Evolutionary conservation across 139 green algal species (phyloP).

Genomic region (Coelastrella sp.): DNA sequence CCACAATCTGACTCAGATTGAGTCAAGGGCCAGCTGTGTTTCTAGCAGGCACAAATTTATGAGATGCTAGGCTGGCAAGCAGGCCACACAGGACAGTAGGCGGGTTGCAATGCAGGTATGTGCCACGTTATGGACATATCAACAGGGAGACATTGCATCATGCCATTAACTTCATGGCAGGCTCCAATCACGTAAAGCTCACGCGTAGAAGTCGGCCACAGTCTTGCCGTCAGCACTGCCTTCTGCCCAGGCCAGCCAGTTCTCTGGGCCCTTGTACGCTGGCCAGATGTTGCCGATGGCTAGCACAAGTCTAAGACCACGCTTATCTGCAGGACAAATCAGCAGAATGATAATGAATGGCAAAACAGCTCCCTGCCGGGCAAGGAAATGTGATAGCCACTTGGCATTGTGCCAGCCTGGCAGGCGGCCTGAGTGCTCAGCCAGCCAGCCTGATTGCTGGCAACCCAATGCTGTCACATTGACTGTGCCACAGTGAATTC

Average conservation of each 20-base stretch:
- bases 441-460: background rate
- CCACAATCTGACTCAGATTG: too few species aligned
- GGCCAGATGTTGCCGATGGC: slow-evolving; percentile 54
- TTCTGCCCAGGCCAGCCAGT: slow-evolving; percentile 34
- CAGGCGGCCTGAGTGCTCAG: background rate
- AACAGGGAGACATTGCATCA: background rate
- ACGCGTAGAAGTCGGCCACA: slow-evolving; percentile 40
- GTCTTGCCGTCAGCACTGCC: slow-evolving; percentile 42
- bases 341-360: too few species aligned
- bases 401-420: background rate
- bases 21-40: too few species aligned
- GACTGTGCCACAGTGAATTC: too few species aligned
- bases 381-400: background rate
- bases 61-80: too few species aligned
- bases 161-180: background rate
- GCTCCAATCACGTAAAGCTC: background rate
- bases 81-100: too few species aligned
- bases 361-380: background rate
- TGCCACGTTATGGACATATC: background rate
- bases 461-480: background rate
- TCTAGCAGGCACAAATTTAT: too few species aligned
- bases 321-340: background rate
- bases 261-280: slow-evolving; percentile 58
- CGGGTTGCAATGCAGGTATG: background rate
- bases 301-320: slow-evolving; percentile 9